Conservation (phyloP, 208 protist species). For the Trichomonas vaginalis region DNA sequence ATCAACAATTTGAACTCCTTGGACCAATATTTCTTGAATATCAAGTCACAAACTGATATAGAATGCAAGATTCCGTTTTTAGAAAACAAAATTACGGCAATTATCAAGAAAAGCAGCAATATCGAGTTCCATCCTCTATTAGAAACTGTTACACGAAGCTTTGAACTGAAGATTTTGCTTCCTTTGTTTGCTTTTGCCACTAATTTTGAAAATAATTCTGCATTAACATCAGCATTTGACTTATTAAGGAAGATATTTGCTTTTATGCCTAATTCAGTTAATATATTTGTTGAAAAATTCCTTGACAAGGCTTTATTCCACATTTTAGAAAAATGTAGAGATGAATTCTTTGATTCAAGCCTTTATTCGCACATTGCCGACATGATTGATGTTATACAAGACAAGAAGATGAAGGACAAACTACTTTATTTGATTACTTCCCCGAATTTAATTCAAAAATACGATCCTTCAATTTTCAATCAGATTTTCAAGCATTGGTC, state of each 20-base stretch:
- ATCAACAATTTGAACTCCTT: no score
- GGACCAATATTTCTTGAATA: no score
- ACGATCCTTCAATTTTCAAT: not conserved
- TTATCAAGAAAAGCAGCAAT: not conserved
- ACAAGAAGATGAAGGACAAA: not conserved
- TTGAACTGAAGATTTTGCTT: not conserved
- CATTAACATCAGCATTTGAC: not conserved
- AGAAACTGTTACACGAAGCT: not conserved
- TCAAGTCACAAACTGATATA: not conserved
- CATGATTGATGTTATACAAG: not conserved
- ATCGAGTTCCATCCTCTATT: not conserved
- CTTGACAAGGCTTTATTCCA: not conserved
- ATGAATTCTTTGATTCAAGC: not conserved
- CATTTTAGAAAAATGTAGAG: not conserved
- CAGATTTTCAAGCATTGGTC: not conserved
- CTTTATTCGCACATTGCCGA: not conserved
- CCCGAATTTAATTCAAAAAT: not conserved
- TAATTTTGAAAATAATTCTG: not conserved
- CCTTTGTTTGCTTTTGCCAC: not conserved
- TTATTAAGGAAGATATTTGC: not conserved
- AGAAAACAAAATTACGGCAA: not conserved
- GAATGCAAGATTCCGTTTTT: not conserved
- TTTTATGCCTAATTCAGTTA: not conserved
- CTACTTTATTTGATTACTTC: not conserved
- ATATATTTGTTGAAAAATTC: not conserved